A percentile compares a stretch with the other conserved stretches of the same genome.
These are phyloP conservation scores for Pythium insidiosum DNA, from an alignment of 352 stramenopile species.

Conservation along the genomic window DNA sequence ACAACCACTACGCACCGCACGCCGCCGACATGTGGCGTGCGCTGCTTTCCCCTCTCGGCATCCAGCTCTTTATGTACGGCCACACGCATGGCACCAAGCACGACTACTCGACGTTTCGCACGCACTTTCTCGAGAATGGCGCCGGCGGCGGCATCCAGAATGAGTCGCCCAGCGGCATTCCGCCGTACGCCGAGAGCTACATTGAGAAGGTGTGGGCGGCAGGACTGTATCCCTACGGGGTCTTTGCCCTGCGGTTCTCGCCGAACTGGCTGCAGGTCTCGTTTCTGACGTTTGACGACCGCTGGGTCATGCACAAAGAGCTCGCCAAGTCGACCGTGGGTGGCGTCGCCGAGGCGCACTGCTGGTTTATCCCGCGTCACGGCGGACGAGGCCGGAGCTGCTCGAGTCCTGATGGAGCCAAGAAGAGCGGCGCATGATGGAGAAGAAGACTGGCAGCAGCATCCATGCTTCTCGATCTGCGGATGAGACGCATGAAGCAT, in stretches of 20 bases:
- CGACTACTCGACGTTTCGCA: conserved; percentile 40
- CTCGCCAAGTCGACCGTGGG: conserved; percentile 35
- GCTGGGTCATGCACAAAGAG: conserved; percentile 49
- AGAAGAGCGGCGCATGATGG: neutral
- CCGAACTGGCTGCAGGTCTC: conserved; percentile 62
- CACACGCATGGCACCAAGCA: conserved; percentile 69
- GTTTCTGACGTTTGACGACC: conserved; percentile 59
- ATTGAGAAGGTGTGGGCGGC: conserved; percentile 57
- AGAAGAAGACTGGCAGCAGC: conserved; percentile 3
- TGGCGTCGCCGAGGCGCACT: conserved; percentile 61
- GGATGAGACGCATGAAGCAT: no score
- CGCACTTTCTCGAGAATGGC: conserved; percentile 75
- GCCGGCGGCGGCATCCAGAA: conserved; percentile 75
- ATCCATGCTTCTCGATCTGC: no score
- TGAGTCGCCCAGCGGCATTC: conserved; percentile 65
- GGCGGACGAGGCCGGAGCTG: conserved; percentile 21
- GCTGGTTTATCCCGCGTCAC: conserved; percentile 56
- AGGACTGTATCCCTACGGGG: conserved; percentile 57
- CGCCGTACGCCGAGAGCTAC: conserved; percentile 29
- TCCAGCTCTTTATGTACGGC: conserved; percentile 26
- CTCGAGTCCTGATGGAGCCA: no score
- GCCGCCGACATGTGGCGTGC: conserved; percentile 37
- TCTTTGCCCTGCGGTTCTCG: conserved; percentile 53
- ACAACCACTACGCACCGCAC: conserved; percentile 55
- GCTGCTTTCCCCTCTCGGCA: conserved; percentile 24